Percentiles rank a stretch among this genome's conserved stretches.
phyloP scores from a whole-genome alignment of 768 basidiomycete species.

The Leccinum imitatum region DNA sequence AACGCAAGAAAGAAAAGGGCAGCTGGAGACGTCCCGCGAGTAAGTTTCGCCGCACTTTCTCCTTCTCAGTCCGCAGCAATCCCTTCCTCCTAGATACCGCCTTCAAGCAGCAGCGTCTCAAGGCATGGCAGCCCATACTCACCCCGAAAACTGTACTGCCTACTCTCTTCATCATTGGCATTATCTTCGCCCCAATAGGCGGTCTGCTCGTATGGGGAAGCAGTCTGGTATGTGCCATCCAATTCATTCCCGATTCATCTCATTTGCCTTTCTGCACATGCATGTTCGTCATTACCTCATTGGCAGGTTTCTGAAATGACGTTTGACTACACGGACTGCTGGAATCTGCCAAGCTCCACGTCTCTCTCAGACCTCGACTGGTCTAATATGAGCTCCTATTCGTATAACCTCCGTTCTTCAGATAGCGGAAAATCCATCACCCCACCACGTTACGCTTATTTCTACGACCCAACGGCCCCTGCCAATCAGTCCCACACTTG shows the following conservation, averaged over 20 bases:
- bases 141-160: constrained; percentile 98
- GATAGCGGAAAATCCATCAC: constrained; percentile 45
- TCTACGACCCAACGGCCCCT: constrained; percentile 47
- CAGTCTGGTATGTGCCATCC: constrained; percentile 46
- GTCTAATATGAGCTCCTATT: constrained; percentile 58
- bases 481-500: constrained; percentile 60
- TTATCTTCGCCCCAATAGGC: constrained; percentile 95
- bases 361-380: constrained; percentile 40
- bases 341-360: constrained; percentile 47
- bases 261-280: constrained; percentile 4
- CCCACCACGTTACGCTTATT: constrained; percentile 75
- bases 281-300: constrained; percentile 1
- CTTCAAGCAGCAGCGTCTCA: constrained; percentile 98
- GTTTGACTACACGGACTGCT: constrained; percentile 94
- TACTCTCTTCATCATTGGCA: constrained; percentile 90
- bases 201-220: constrained; percentile 93
- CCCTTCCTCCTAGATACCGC: constrained; percentile 70
- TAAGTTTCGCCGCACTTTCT: constrained; percentile 38
- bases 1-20: constrained; percentile 79
- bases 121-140: constrained; percentile 99
- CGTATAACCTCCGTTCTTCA: constrained; percentile 63
- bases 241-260: constrained; percentile 26
- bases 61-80: constrained; percentile 15
- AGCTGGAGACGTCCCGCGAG: constrained; percentile 83
- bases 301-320: constrained; percentile 86